These are phyloP conservation scores for Dactylellina leptospora DNA, from an alignment of 2,329 filamentous ascomycete species.

Conservation along the genomic window DNA sequence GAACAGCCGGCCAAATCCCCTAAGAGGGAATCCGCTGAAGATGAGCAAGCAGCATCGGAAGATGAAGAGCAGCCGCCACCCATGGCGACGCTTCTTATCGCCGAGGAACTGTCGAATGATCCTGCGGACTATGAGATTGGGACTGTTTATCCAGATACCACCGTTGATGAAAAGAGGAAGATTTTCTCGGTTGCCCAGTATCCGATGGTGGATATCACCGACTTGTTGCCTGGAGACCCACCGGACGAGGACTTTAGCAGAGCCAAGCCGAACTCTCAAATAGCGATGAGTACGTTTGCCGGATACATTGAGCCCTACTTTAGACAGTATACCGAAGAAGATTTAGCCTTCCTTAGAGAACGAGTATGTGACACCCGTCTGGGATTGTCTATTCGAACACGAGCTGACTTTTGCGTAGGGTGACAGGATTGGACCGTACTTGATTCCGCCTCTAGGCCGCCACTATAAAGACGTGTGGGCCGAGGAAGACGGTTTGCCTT, in stretches of 20 bases:
- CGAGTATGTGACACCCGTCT: conserved; percentile 63
- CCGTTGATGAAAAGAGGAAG: conserved; percentile 82
- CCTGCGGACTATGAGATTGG: conserved; percentile 94
- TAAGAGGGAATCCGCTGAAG: conserved; percentile 53
- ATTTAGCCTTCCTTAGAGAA: conserved; percentile 90
- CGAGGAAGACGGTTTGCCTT: conserved; percentile 87
- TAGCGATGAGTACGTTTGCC: conserved; percentile 92
- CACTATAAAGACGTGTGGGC: conserved; percentile 93
- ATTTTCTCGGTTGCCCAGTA: conserved; percentile 89
- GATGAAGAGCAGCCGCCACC: conserved; percentile 55
- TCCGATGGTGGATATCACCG: conserved; percentile 79
- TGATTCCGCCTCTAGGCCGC: conserved; percentile 84
- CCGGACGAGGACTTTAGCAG: conserved; percentile 96
- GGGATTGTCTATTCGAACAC: background rate
- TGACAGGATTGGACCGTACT: conserved; percentile 82
- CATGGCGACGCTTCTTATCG: conserved; percentile 55
- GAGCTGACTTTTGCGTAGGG: conserved; percentile 63
- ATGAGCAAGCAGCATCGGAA: conserved; percentile 52
- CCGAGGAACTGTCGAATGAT: conserved; percentile 66
- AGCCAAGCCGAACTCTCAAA: conserved; percentile 91
- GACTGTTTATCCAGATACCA: conserved; percentile 76
- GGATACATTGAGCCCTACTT: conserved; percentile 92
- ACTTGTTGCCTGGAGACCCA: conserved; percentile 86
- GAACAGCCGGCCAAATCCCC: conserved; percentile 50
- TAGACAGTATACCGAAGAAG: conserved; percentile 87